Base-by-base conservation (phyloP, 306 rosid genomes). In the Cucumis melo region DNA sequence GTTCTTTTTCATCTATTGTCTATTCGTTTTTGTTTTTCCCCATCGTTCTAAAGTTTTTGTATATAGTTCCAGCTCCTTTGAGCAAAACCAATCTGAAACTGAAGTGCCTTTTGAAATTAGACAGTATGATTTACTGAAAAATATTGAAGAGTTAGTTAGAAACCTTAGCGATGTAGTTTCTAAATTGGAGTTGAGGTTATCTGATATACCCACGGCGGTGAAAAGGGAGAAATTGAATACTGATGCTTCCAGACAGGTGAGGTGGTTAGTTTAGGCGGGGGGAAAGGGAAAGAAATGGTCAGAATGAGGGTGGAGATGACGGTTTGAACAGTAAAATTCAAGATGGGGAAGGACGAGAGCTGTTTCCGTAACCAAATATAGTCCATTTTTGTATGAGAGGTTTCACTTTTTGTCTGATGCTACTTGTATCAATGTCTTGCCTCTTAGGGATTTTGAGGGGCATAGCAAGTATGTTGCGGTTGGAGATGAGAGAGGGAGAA, bases 301-400 rank as follows among this genome's bases (percentile, higher is more conserved):
- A 21, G 54, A 36, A 67, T 70, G 83, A 59, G 23, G 79, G 77
- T 32, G 81, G 81, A 57, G 84, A 81, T 62, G 86, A 38, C 17
- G 82, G 80, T n/a, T 66, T 80, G 46, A 89, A 73, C 56, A 85
- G 78, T 7, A 81, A 77, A 79, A 50, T 83, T 58, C 82, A 79
- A 59, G 86, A 79, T 24, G 89, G 21, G 90, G 79, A 64, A 87
- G 79, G 77, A 75, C 66, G 46, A 83, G 81, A 84, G 91, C 90
- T 48, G 87, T 84, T 81, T 85, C 97, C 62, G 93, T 92, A 1
- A 89, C 96, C 2, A 95, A 90, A 83, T 95, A 83, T 64, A 83
- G 93, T 27, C 92, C 98, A 8, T 88, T 89, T 71, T 95, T 98
- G 99, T 90, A 98, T 64, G 99, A 95, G 82, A 87, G 89, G 87